These are phyloP conservation scores for Dothistroma pini DNA, from an alignment of 2,329 filamentous ascomycete species.

Conservation along the genomic window DNA sequence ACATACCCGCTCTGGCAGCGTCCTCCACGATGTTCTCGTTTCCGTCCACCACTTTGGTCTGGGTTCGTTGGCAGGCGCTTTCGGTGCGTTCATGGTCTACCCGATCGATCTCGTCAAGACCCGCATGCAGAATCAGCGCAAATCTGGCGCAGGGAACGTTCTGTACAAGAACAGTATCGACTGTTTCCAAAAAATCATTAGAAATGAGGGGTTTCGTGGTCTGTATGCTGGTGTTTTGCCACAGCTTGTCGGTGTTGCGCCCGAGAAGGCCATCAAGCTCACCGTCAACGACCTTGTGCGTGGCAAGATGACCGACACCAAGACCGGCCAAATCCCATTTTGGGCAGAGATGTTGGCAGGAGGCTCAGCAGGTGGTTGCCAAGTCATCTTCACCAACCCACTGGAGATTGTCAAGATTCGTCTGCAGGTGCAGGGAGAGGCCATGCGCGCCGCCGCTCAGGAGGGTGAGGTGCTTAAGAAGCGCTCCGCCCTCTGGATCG, in stretches of 20 bases:
- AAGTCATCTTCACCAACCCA: slow-evolving; percentile 97
- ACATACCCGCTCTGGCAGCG: slow-evolving; percentile 52
- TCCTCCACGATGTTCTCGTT: slow-evolving; percentile 65
- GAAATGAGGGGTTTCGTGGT: slow-evolving; percentile 84
- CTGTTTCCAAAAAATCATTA: slow-evolving; percentile 87
- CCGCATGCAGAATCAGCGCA: slow-evolving; percentile 94
- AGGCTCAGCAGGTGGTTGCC: slow-evolving; percentile 84
- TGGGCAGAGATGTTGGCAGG: slow-evolving; percentile 78
- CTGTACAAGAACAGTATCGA: slow-evolving; percentile 98
- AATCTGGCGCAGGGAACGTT: slow-evolving; percentile 73
- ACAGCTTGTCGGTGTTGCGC: slow-evolving; percentile 95
- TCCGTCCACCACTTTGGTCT: slow-evolving; percentile 88
- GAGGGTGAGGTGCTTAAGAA: slow-evolving; percentile 76
- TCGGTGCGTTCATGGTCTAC: slow-evolving; percentile 99
- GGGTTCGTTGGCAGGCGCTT: slow-evolving; percentile 87
- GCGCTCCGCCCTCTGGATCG: slow-evolving; percentile 96
- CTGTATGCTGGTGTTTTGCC: slow-evolving; percentile 93
- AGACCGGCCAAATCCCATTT: slow-evolving; percentile 67
- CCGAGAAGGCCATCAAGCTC: slow-evolving; percentile 98
- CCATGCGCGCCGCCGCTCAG: slow-evolving; percentile 69
- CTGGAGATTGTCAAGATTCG: slow-evolving; percentile 99
- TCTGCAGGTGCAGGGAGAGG: slow-evolving; percentile 93
- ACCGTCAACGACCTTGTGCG: slow-evolving; percentile 96
- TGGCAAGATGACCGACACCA: slow-evolving; percentile 66
- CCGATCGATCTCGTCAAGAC: slow-evolving; percentile 99